Conservation (phyloP, 306 rosid genomes). For the Herpetospermum pedunculosum region DNA sequence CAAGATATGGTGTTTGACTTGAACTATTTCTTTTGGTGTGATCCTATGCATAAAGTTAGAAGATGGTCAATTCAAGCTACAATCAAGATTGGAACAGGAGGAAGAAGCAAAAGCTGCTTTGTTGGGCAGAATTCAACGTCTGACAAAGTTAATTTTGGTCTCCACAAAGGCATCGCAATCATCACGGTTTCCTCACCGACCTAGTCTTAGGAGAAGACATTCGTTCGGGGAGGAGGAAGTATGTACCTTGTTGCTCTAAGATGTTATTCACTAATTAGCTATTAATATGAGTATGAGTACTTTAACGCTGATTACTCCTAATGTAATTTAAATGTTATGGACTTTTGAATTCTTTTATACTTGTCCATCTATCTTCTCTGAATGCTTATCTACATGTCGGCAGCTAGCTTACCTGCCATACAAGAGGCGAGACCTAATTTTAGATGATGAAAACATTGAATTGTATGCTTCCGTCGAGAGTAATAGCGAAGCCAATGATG, state of each 20-base stretch:
- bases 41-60: conserved; percentile 61
- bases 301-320: not conserved
- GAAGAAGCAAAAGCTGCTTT: conserved; percentile 98
- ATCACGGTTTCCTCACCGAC: conserved; percentile 56
- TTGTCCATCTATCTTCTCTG: conserved; percentile 6
- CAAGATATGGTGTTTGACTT: conserved; percentile 8
- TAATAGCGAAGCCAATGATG: conserved; percentile 45
- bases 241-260: conserved; percentile 12
- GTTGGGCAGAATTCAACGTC: conserved; percentile 84
- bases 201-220: conserved; percentile 76
- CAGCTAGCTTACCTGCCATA: conserved; percentile 96
- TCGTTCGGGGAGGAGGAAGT: conserved; percentile 92
- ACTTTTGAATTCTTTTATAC: not conserved
- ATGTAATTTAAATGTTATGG: not conserved
- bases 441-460: conserved; percentile 83
- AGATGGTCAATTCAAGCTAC: conserved; percentile 87
- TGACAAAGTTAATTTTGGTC: conserved; percentile 95
- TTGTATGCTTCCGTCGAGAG: conserved; percentile 64
- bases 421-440: conserved; percentile 80
- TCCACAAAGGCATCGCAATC: conserved; percentile 70
- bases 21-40: conserved; percentile 24
- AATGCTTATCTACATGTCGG: conserved; percentile 18
- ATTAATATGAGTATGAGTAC: not conserved
- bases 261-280: not conserved
- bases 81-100: conserved; percentile 94